Base-by-base conservation (phyloP, 306 rosid species). In the Canavalia ensiformis region DNA sequence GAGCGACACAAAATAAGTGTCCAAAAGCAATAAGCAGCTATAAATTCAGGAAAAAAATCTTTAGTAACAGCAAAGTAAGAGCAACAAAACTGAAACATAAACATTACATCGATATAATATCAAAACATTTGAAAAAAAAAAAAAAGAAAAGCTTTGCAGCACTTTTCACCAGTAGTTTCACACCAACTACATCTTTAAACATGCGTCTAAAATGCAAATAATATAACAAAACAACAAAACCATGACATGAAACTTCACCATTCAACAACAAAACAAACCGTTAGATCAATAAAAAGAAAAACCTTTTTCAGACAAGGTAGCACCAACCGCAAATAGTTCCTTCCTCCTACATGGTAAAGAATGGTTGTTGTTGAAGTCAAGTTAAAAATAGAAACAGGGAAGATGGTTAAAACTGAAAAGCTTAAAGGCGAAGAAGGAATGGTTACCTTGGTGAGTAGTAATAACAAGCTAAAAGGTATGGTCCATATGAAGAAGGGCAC, bases 381-480 rank as follows among this genome's bases (percentile, higher is more conserved):
- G 49, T 6, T 10, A 39, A 79, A 51, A 72, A 47, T 28, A 18
- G 47, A 66, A 33, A 29, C 55, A 73, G 3, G 57, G 44, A 46
- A 72, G 72, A 72, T 7, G 34, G 31, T 45, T 3, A 37, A 54
- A 72, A 72, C 37, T 1, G 0, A 4, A 25, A 33, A 41, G 25
- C 25, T 18, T 18, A 71, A 12, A 25, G 34, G 6, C 0, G 30
- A 83, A 29, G 47, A 5, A 39, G 60, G 12, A 18, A 49, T 3
- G 73, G 76, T 84, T 77, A 88, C 93, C 45, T 63, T 42, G 34
- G 65, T 52, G 74, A 51, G 49, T 63, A 85, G 18, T 25, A 72
- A 34, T 62, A 67, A 55, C 50, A 52, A 41, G 50, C 72, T 63
- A 60, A 13, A 67, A 39, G 62, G 42, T 52, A 78, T 8, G 66